These are phyloP conservation scores for Colletotrichum tropicale DNA, from an alignment of 2,329 filamentous ascomycete genomes.

Conservation along the genomic window DNA sequence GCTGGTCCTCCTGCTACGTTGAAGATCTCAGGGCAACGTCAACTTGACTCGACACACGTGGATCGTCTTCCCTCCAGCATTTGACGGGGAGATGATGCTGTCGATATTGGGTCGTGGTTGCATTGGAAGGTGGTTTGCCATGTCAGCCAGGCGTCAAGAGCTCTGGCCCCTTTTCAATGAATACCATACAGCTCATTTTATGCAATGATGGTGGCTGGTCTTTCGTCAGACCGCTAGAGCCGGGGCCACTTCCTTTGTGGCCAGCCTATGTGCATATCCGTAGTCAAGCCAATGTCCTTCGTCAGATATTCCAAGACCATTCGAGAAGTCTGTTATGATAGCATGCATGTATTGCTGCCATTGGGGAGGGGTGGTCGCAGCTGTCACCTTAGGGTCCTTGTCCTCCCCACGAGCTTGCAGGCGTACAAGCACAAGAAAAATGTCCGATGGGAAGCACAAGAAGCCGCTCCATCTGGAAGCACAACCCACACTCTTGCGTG, in stretches of 20 bases:
- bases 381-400: slow-evolving; percentile 41
- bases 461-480: background rate
- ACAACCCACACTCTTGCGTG: background rate
- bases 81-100: background rate
- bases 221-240: slow-evolving; percentile 24
- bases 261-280: slow-evolving; percentile 40
- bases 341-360: slow-evolving; percentile 28
- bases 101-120: background rate
- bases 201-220: background rate
- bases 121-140: background rate
- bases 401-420: slow-evolving; percentile 38
- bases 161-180: background rate
- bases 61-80: slow-evolving; percentile 32
- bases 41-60: slow-evolving; percentile 62
- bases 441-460: slow-evolving; percentile 21
- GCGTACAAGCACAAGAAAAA: slow-evolving; percentile 41
- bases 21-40: slow-evolving; percentile 3
- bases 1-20: slow-evolving; percentile 33
- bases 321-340: slow-evolving; percentile 41
- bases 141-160: background rate
- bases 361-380: slow-evolving; percentile 39
- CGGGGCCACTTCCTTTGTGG: slow-evolving; percentile 24
- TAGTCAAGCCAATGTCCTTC: slow-evolving; percentile 20
- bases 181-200: background rate
- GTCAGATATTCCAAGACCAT: slow-evolving; percentile 36